These are phyloP conservation scores for Chaetothyriales sp. DNA, from an alignment of 2,329 filamentous ascomycete species.

Conservation along the genomic window DNA sequence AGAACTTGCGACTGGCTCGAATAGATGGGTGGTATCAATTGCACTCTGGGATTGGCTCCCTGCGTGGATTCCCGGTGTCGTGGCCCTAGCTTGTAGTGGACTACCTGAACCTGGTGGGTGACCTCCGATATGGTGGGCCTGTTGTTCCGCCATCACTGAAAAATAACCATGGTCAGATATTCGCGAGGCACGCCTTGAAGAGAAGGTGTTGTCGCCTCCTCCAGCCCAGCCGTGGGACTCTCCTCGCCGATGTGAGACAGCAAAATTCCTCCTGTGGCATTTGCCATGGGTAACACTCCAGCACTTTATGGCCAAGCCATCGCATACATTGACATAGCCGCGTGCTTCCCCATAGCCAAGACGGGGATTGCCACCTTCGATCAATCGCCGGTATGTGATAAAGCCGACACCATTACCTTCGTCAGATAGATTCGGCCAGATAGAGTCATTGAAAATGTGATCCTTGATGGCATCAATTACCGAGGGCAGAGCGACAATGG, in stretches of 20 bases:
- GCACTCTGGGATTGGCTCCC: slow-evolving; percentile 18
- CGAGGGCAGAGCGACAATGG: slow-evolving; percentile 68
- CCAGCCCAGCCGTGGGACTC: slow-evolving; percentile 29
- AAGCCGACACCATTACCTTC: slow-evolving; percentile 90
- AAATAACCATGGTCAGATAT: slow-evolving; percentile 19
- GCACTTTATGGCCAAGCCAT: slow-evolving; percentile 76
- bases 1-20: slow-evolving; percentile 54
- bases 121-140: slow-evolving; percentile 7
- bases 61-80: slow-evolving; percentile 9
- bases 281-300: slow-evolving; percentile 82
- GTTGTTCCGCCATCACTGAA: slow-evolving; percentile 14
- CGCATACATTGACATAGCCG: slow-evolving; percentile 78
- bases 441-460: slow-evolving; percentile 94
- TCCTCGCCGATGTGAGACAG: slow-evolving; percentile 46
- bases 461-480: slow-evolving; percentile 87
- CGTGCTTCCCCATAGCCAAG: slow-evolving; percentile 65
- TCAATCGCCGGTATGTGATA: slow-evolving; percentile 75
- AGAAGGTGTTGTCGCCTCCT: slow-evolving; percentile 37
- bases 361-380: slow-evolving; percentile 75
- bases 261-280: slow-evolving; percentile 58
- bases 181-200: slow-evolving; percentile 20
- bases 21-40: slow-evolving; percentile 24
- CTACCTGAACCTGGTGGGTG: slow-evolving; percentile 2
- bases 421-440: slow-evolving; percentile 94
- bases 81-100: slow-evolving; percentile 6